A percentile compares a stretch with the other conserved stretches of the same genome.
Conservation (phyloP, 345 rosid genomes). For the Lagerstroemia speciosa region DNA sequence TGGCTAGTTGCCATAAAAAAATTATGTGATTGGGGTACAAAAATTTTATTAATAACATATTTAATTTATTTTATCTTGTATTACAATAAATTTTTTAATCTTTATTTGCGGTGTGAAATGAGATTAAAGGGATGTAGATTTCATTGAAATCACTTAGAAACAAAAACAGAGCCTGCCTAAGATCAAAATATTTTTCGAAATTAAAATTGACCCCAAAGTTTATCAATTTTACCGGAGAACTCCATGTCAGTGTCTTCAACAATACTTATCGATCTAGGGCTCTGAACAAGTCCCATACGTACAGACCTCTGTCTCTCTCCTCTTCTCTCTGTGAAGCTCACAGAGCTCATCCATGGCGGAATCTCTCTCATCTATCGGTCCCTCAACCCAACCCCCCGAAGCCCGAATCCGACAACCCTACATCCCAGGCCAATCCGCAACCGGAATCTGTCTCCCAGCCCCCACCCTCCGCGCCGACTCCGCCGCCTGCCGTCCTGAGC, state of each 20-base stretch:
- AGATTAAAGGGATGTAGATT: no score
- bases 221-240: background rate
- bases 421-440: background rate
- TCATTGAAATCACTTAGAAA: no score
- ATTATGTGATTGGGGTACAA: no score
- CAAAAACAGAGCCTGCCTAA: no score
- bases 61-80: no score
- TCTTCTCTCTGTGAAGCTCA: background rate
- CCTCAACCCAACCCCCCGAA: constrained; percentile 5
- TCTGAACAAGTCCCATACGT: background rate
- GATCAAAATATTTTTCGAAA: no score
- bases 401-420: background rate
- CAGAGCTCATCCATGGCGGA: constrained; percentile 51
- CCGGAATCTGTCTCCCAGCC: background rate
- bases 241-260: background rate
- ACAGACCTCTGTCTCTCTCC: background rate
- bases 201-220: no score
- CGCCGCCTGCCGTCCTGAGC: constrained; percentile 12
- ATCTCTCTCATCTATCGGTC: constrained; percentile 38
- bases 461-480: constrained; percentile 13
- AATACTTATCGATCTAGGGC: constrained; percentile 3
- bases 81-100: no score
- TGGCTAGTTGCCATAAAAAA: no score
- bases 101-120: no score
- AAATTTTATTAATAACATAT: no score